These are phyloP conservation scores for Pythium scleroteichum DNA, from an alignment of 352 stramenopile genomes.

Conservation along the genomic window DNA sequence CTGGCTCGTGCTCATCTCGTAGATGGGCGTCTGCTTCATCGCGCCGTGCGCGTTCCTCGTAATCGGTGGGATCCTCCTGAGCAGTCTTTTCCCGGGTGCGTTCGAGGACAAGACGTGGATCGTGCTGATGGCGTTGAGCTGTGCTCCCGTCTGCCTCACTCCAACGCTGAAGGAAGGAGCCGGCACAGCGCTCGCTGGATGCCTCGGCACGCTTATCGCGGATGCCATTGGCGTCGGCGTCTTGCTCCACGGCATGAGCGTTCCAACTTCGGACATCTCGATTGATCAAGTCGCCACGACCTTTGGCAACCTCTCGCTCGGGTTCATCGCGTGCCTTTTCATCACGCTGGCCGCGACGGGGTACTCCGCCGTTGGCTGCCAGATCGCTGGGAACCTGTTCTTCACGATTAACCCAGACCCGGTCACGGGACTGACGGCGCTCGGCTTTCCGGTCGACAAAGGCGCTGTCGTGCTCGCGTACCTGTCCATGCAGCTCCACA, in stretches of 20 bases:
- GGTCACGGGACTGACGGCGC: slow-evolving; percentile 26
- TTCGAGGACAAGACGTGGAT: slow-evolving; percentile 26
- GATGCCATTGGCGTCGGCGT: slow-evolving; percentile 34
- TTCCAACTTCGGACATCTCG: slow-evolving; percentile 12
- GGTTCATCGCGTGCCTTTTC: slow-evolving; percentile 29
- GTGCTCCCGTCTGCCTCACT: slow-evolving; percentile 26
- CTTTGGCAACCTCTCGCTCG: slow-evolving; percentile 34
- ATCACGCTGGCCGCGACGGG: slow-evolving; percentile 24
- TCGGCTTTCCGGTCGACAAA: slow-evolving; percentile 44
- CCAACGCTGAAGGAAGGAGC: slow-evolving; percentile 33
- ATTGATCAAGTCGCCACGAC: slow-evolving; percentile 14
- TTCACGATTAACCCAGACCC: slow-evolving; percentile 44
- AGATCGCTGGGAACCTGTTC: slow-evolving; percentile 32
- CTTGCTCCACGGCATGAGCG: background rate
- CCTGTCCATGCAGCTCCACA: slow-evolving; percentile 51
- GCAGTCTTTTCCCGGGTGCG: slow-evolving; percentile 23
- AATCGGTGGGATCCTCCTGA: slow-evolving; percentile 24
- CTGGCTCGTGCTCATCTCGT: slow-evolving; percentile 23
- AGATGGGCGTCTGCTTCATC: slow-evolving; percentile 22
- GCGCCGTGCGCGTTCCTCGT: slow-evolving; percentile 27
- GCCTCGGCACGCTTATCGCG: slow-evolving; percentile 29
- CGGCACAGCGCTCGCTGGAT: slow-evolving; percentile 20
- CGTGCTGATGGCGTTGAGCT: slow-evolving; percentile 24
- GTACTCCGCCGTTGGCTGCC: slow-evolving; percentile 27
- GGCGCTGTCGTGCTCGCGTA: slow-evolving; percentile 53